A percentile compares a stretch with the other conserved stretches of the same genome.
Conservation (phyloP, 2,329 filamentous ascomycete species). For the Myriosclerotinia curreyana region DNA sequence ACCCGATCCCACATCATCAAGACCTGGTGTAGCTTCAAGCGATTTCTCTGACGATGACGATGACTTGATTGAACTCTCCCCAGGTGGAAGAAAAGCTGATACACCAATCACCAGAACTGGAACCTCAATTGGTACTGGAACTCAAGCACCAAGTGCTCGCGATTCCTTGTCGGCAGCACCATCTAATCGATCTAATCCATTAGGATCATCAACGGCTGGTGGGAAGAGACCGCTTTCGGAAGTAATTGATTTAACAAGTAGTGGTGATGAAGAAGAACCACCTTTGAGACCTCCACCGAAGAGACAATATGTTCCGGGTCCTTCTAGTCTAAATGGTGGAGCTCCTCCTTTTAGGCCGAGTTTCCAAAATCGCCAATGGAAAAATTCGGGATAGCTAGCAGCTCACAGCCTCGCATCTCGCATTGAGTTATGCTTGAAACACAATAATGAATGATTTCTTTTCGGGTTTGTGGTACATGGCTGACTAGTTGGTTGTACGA, state of each 20-base stretch:
- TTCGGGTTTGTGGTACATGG: background rate
- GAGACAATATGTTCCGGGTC: conserved; percentile 29
- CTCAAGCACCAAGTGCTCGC: conserved; percentile 24
- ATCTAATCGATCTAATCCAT: conserved; percentile 19
- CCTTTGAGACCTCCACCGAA: conserved; percentile 38
- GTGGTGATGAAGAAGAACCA: conserved; percentile 51
- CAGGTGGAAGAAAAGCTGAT: conserved; percentile 37
- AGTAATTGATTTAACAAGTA: conserved; percentile 54
- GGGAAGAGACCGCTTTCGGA: conserved; percentile 46
- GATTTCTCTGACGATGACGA: conserved; percentile 44
- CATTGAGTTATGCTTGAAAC: background rate
- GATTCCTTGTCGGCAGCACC: conserved; percentile 41
- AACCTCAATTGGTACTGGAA: conserved; percentile 30
- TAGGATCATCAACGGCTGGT: conserved; percentile 22
- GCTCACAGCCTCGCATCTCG: background rate
- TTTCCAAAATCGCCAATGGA: background rate
- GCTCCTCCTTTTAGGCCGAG: conserved; percentile 3
- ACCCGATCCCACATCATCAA: conserved; percentile 23
- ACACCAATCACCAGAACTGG: conserved; percentile 27
- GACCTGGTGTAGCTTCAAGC: conserved; percentile 31
- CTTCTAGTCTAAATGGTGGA: background rate
- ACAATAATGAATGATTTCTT: background rate
- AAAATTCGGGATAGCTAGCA: background rate
- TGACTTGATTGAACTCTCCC: conserved; percentile 50
- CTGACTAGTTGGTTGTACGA: conserved; percentile 7